Evolutionary conservation across 2,329 filamentous ascomycete genomes (phyloP).

Genomic region (Penicillium sp.): DNA sequence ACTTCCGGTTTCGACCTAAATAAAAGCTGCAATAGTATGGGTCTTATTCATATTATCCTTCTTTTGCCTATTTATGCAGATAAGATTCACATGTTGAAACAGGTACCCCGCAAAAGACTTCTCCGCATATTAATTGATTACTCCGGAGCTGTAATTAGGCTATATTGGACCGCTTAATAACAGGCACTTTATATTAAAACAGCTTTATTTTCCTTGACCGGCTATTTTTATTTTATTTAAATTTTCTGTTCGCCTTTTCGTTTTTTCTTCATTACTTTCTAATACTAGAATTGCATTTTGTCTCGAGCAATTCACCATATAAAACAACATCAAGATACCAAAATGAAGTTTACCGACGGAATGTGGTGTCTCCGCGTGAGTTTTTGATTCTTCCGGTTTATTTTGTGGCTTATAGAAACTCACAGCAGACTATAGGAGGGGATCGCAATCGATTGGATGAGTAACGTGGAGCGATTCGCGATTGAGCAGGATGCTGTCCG

Average conservation of each 20-base stretch:
- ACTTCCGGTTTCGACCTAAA: background rate
- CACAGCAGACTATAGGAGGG: conserved; percentile 27
- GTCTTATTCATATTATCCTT: background rate
- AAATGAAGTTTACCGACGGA: conserved; percentile 41
- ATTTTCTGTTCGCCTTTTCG: background rate
- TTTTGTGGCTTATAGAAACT: background rate
- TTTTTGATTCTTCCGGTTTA: background rate
- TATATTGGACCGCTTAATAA: background rate
- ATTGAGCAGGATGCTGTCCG: conserved; percentile 30
- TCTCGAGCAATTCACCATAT: background rate
- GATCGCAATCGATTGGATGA: conserved; percentile 39
- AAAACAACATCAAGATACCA: conserved; percentile 12
- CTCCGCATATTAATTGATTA: background rate
- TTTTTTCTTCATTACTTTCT: background rate
- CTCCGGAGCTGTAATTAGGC: background rate
- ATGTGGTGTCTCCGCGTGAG: conserved; percentile 36
- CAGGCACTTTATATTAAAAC: background rate
- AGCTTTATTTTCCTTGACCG: background rate
- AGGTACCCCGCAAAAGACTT: background rate
- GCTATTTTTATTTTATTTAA: background rate
- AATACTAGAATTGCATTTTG: background rate
- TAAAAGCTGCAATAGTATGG: background rate
- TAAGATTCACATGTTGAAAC: background rate
- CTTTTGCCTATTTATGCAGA: background rate
- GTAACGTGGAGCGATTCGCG: conserved; percentile 34